Percentiles rank a stretch among this genome's conserved stretches.
Evolutionary conservation across 192 early-diverging fungal genomes (phyloP).

Genomic region (Coemansia pectinata): DNA sequence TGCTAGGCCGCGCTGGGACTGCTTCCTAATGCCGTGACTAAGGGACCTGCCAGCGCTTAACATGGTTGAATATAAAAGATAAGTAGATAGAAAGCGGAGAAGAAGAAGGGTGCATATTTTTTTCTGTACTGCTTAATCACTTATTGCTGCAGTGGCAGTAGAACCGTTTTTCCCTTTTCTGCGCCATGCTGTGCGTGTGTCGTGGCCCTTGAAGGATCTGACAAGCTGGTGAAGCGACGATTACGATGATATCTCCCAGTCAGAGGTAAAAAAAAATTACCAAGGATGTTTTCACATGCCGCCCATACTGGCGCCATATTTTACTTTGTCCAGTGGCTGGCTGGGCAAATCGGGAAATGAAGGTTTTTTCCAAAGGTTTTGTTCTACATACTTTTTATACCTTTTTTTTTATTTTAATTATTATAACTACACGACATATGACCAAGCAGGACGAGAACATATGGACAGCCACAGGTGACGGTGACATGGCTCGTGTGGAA

Average conservation of each 20-base stretch:
- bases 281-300: not conserved
- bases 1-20: constrained; percentile 27
- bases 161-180: not conserved
- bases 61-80: not conserved
- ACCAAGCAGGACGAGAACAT: constrained; percentile 57
- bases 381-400: not conserved
- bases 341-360: not conserved
- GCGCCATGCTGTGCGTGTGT: not conserved
- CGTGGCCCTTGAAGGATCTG: not conserved
- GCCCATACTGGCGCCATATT: not conserved
- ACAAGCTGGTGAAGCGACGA: too few species aligned
- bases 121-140: not conserved
- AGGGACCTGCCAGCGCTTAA: not conserved
- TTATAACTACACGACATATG: constrained; percentile 7
- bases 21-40: not conserved
- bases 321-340: not conserved
- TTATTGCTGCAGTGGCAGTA: not conserved
- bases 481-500: constrained; percentile 61
- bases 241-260: too few species aligned
- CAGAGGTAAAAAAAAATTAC: not conserved
- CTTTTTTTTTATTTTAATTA: not conserved
- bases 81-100: not conserved
- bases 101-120: not conserved
- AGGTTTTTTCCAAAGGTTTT: not conserved
- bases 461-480: constrained; percentile 71